Evolutionary conservation across 805 yeast genomes (phyloP), one percentile per base, ranked within the genome.

Genomic region (Nadsonia fulvescens): DNA sequence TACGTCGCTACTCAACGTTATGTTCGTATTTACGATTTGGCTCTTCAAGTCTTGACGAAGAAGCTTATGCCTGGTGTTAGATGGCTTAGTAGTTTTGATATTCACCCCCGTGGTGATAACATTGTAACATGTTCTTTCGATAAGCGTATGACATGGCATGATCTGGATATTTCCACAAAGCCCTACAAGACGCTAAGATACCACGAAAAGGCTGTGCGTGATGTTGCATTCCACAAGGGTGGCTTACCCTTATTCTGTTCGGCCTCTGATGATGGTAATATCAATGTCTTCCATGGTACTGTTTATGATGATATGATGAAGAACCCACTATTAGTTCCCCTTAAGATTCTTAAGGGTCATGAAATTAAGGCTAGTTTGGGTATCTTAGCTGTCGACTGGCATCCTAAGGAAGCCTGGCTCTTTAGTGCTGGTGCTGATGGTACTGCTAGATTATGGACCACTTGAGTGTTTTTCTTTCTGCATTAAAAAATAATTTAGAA

Each of bases 401-500:
- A 89, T 61, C 96, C 96, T 37, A 70, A 73, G 42, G 96, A 89
- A 54, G 94, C 98, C 1, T 89, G 98, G 98, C 61, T 89, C 45
- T 82, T 89, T 50, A 73, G 89, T 46, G 79, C 93, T 7, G 98
- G 96, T 42, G 96, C 96, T 12, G 98, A 89, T 53, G 81, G 92
- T 33, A 70, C 81, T 21, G 96, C 95, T 5, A 70, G 93, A 44
- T 56, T 89, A 43, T 89, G 98, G 98, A 89, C 98, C 14, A 78
- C 93, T 10, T 76, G 53, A 25, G 10, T 17, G 6, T 12, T 17
- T n/a, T n/a, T n/a, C n/a, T n/a, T n/a, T n/a, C n/a, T n/a, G n/a
- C n/a, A n/a, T n/a, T n/a, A n/a, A n/a, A n/a, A n/a, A n/a, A n/a
- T n/a, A n/a, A n/a, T n/a, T n/a, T n/a, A n/a, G n/a, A n/a, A n/a